Percentiles rank a stretch among this genome's conserved stretches.
These are phyloP conservation scores for Cystobasidium slooffiae DNA, from an alignment of 1,284 basidiomycete species.

Conservation along the genomic window DNA sequence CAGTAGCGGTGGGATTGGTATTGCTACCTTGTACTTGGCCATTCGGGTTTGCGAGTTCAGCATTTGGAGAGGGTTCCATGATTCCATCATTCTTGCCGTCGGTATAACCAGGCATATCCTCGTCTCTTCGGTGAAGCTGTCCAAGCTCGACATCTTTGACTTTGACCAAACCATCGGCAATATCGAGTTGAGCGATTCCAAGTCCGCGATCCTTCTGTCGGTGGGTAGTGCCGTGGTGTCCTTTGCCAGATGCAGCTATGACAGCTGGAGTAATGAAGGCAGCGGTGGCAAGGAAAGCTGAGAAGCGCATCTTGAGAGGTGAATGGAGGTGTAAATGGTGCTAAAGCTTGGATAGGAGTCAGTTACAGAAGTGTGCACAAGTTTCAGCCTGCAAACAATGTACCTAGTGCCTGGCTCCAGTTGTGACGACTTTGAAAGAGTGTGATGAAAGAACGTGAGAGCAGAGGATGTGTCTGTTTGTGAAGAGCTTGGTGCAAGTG, in stretches of 20 bases:
- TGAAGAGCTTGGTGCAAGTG: no score
- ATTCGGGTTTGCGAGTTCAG: not conserved
- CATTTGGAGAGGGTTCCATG: not conserved
- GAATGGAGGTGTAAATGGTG: not conserved
- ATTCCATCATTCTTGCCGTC: not conserved
- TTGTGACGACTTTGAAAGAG: not conserved
- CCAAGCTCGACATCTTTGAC: not conserved
- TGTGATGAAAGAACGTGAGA: not conserved
- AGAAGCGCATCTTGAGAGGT: slow-evolving; percentile 25
- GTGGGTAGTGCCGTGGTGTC: not conserved
- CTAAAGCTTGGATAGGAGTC: not conserved
- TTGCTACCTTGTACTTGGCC: not conserved
- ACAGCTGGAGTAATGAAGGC: slow-evolving; percentile 17
- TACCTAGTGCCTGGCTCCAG: not conserved
- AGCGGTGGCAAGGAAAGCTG: slow-evolving; percentile 15
- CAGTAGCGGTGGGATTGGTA: not conserved
- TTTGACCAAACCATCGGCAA: not conserved
- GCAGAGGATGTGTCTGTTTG: not conserved
- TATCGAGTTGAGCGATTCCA: not conserved
- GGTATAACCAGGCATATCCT: not conserved
- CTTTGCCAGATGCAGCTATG: slow-evolving; percentile 11
- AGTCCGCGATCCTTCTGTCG: not conserved
- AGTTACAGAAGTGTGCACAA: not conserved
- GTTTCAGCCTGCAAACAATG: not conserved
- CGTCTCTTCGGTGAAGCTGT: not conserved